Conservation (phyloP, 2,329 filamentous ascomycete genomes). For the Colletotrichum caudatum region DNA sequence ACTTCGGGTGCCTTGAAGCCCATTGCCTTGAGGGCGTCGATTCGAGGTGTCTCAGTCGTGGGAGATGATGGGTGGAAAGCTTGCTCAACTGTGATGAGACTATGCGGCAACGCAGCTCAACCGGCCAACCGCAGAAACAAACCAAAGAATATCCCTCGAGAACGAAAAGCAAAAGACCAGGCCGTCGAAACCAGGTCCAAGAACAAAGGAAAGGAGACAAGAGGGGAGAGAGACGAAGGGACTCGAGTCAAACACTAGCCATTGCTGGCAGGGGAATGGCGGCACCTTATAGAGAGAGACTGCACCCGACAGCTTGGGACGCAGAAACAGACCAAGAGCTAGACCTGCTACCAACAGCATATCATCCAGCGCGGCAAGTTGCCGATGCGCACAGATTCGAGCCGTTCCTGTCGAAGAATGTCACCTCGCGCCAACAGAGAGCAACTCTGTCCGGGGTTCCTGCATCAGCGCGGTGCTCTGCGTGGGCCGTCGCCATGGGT, state of each 20-base stretch:
- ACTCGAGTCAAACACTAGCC: neutral
- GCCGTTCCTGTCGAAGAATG: conserved; percentile 20
- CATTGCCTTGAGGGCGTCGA: conserved; percentile 8
- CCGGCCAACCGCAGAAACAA: neutral
- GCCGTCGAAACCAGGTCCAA: neutral
- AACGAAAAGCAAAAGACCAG: neutral
- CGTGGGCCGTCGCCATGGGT: conserved; percentile 25
- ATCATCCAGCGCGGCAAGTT: conserved; percentile 32
- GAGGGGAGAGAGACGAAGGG: conserved; percentile 1
- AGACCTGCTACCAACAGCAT: conserved; percentile 29
- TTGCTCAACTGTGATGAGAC: neutral
- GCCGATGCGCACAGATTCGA: conserved; percentile 28
- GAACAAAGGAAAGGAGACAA: conserved; percentile 16
- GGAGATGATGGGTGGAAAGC: neutral
- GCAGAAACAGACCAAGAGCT: conserved; percentile 27
- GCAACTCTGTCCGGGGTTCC: conserved; percentile 20
- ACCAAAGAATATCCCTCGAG: neutral
- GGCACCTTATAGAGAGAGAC: conserved; percentile 10
- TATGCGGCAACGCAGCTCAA: neutral
- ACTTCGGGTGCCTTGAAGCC: conserved; percentile 4
- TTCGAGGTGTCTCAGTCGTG: neutral
- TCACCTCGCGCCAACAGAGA: conserved; percentile 34
- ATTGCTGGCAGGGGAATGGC: neutral
- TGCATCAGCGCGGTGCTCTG: conserved; percentile 16
- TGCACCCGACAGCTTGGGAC: conserved; percentile 13